Evolutionary conservation across 2,329 filamentous ascomycete species (phyloP).

Genomic region (Plenodomus tracheiphilus): DNA sequence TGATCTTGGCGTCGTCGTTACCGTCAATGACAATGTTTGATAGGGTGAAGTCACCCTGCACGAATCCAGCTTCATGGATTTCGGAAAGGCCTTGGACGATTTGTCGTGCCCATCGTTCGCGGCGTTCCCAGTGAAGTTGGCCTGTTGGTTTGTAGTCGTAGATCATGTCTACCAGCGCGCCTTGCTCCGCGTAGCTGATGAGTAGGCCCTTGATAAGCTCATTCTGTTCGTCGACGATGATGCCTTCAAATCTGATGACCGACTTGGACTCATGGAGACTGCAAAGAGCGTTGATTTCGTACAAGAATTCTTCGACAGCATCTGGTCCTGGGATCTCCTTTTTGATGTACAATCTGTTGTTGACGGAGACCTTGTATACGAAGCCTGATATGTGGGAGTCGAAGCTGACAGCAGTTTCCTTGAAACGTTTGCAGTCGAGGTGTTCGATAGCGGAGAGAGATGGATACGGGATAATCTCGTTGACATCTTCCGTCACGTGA

Average conservation of each 20-base stretch:
- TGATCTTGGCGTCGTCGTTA: conserved; percentile 86
- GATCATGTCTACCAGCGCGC: conserved; percentile 86
- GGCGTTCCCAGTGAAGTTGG: conserved; percentile 67
- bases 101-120: conserved; percentile 87
- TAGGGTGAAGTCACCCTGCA: conserved; percentile 95
- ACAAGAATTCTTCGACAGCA: conserved; percentile 93
- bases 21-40: conserved; percentile 95
- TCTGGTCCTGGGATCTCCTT: conserved; percentile 98
- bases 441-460: conserved; percentile 73
- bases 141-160: conserved; percentile 69
- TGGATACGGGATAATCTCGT: conserved; percentile 91
- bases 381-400: conserved; percentile 95
- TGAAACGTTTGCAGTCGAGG: conserved; percentile 61
- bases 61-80: conserved; percentile 93
- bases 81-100: conserved; percentile 88
- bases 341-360: conserved; percentile 78
- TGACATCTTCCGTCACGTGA: conserved; percentile 95
- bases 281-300: conserved; percentile 94
- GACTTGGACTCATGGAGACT: conserved; percentile 71
- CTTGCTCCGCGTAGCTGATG: conserved; percentile 83
- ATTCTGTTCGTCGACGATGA: conserved; percentile 79
- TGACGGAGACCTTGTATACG: conserved; percentile 85
- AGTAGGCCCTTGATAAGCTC: conserved; percentile 82
- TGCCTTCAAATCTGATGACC: conserved; percentile 84
- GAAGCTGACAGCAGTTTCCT: conserved; percentile 77